Percentiles rank a stretch among this genome's conserved stretches.
These are phyloP conservation scores for Paxillus rubicundulus DNA, from an alignment of 768 basidiomycete species.

Conservation along the genomic window DNA sequence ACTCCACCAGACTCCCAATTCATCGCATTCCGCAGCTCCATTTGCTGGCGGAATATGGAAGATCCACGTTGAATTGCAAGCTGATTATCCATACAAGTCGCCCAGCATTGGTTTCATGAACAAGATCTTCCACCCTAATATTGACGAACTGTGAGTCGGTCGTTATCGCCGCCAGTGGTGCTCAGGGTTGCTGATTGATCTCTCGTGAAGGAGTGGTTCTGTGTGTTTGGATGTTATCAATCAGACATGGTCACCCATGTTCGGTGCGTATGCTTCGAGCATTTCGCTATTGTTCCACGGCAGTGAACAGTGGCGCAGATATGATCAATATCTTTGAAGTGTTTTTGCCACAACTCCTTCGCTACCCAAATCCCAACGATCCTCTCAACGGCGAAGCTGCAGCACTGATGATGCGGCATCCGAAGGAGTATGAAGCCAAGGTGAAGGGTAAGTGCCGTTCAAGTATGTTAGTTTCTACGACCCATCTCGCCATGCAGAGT, in stretches of 20 bases:
- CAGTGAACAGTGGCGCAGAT: conserved; percentile 49
- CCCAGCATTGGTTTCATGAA: conserved; percentile 99
- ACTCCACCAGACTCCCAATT: conserved; percentile 4
- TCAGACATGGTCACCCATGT: conserved; percentile 99
- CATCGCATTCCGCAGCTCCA: conserved; percentile 58
- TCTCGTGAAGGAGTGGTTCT: conserved; percentile 75
- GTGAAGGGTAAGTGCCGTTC: conserved; percentile 68
- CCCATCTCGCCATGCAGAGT: conserved; percentile 53
- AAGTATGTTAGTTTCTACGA: not conserved
- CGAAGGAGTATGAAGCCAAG: conserved; percentile 91
- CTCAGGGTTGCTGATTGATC: conserved; percentile 7
- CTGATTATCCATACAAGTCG: conserved; percentile 98
- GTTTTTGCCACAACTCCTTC: conserved; percentile 93
- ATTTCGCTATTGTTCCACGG: not conserved
- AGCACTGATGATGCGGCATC: conserved; percentile 94
- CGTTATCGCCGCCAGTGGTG: conserved; percentile 2
- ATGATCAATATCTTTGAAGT: conserved; percentile 99
- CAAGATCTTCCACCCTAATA: conserved; percentile 99
- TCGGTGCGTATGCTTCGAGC: conserved; percentile 59
- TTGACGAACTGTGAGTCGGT: conserved; percentile 91
- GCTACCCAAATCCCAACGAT: conserved; percentile 98
- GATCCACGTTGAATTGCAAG: conserved; percentile 97
- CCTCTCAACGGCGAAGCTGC: conserved; percentile 98
- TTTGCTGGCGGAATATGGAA: conserved; percentile 99
- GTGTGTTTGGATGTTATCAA: conserved; percentile 99